phyloP scores from a whole-genome alignment of 495 filamentous ascomycete species.

The Cercophora sp. region DNA sequence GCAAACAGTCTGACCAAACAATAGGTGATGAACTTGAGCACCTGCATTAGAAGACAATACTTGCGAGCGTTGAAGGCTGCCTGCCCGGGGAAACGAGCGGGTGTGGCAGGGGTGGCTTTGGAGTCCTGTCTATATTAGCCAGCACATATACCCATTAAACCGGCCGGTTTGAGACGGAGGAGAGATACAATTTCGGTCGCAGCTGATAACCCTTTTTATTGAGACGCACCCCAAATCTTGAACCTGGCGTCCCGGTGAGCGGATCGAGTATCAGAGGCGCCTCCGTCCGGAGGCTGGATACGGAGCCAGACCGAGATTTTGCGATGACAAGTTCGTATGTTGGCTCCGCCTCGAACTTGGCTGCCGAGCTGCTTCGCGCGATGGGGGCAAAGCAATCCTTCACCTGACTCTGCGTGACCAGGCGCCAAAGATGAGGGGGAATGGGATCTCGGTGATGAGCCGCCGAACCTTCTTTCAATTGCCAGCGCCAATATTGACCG shows the following conservation, averaged over 20 bases:
- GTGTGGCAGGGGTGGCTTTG: slow-evolving; percentile 24
- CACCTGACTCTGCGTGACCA: no score
- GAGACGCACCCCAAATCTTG: slow-evolving; percentile 17
- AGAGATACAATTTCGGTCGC: slow-evolving; percentile 38
- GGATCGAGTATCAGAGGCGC: no score
- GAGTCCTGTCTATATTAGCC: slow-evolving; percentile 39
- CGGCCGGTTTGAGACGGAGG: slow-evolving; percentile 30
- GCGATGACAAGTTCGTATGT: background rate
- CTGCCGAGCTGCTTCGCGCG: background rate
- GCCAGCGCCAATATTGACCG: slow-evolving; percentile 11
- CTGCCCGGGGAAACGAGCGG: slow-evolving; percentile 10
- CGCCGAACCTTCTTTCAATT: slow-evolving; percentile 11
- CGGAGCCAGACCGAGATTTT: no score
- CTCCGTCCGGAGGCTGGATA: no score
- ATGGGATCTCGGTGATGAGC: background rate
- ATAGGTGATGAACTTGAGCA: slow-evolving; percentile 14
- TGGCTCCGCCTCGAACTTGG: background rate
- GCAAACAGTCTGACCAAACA: no score
- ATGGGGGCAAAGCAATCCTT: no score
- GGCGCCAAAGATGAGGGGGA: no score
- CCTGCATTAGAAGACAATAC: slow-evolving; percentile 13
- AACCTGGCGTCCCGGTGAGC: no score
- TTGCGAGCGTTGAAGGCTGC: slow-evolving; percentile 1
- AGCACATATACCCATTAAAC: slow-evolving; percentile 41
- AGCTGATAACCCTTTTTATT: slow-evolving; percentile 25